Base-by-base conservation (phyloP, 1,284 basidiomycete species). In the Tilletia caries region DNA sequence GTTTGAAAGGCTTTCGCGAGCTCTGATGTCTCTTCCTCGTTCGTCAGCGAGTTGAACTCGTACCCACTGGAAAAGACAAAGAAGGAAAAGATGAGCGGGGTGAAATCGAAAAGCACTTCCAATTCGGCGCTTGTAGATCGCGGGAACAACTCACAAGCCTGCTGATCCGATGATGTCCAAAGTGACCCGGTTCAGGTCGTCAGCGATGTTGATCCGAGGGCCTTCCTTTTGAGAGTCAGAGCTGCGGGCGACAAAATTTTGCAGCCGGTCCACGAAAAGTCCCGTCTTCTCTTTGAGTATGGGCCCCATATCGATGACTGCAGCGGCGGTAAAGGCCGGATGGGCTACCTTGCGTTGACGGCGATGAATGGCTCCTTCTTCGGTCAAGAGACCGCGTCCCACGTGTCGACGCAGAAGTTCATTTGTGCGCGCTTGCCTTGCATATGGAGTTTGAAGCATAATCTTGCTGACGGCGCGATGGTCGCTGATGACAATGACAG, bases 161-260 rank as follows among this genome's bases (percentile, higher is more conserved):
- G 77, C 71, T 58, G 74, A 72, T 32, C 81, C 81, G 60, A 83
- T 81, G 46, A 83, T 71, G 67, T 79, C 78, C 34, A 79, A 72
- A 1, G 77, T 74, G 13, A 68, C 74, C 3, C 69, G 69, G 5
- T 67, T 70, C 10, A 72, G 62, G 75, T 75, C 75, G 58, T 64
- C 70, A 10, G 60, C 27, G 4, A 76, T 68, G 29, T 79, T 73
- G 52, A 77, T 20, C 0, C 77, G 75, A 3, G 74, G 72, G 18
- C 25, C 32, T 15, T 60, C 20, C 27, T 60, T 27, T 5, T 4
- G n/a, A 29, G 48, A 50, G 48, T 32, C 25, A 5, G 54, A 23
- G 3, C 20, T 29, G 32, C 15, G 29, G n/a, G 76, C 76, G 64
- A 77, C 48, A 67, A 74, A 73, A 15, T 65, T 29, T 4, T 68